Evolutionary conservation across 2,329 filamentous ascomycete species (phyloP), one percentile per base, ranked within the genome.

Genomic region (Colletotrichum chrysophilum): DNA sequence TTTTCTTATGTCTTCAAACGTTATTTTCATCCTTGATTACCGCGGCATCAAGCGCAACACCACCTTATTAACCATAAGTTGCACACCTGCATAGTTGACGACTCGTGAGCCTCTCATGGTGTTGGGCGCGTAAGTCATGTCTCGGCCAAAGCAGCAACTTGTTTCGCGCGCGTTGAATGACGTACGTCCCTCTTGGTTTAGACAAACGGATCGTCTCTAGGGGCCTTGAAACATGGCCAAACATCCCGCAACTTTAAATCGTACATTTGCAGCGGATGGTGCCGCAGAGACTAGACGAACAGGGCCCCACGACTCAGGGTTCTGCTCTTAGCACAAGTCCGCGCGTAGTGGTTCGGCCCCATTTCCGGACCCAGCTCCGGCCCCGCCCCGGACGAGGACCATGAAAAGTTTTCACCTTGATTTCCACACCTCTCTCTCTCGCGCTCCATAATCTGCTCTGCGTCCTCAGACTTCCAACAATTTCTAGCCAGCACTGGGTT

Each of bases 401-500:
- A 52, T 3, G 14, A 18, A 67, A 67, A 56, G 18, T 56, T 56
- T 67, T 34, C 48, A 34, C 28, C n/a, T 21, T 21, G 24, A 43
- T 36, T 64, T 36, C 61, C 32, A 64, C 61, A 18, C 30, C 30
- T 5, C 18, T 36, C 34, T 14, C 38, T 21, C 60, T 32, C 61
- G 8, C 34, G 61, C 32, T 64, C 61, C 61, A 64, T 56, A 67
- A n/a, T 3, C 43, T 52, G 12, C 4, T 10, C 36, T 13, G 14
- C 24, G 16, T 4, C 3, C 2, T 0, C 6, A 4, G 1, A 8
- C 6, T 2, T 5, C 3, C 61, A 62, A 67, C 73, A 68, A 30
- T 21, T 62, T 43, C 30, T 36, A 75, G 73, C 69, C 64, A 68
- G 56, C 36, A 34, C 66, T 73, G 69, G 73, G 48, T 83, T 83